Base-by-base conservation (phyloP, 495 filamentous ascomycete genomes). In the Penicillium nucicola region DNA sequence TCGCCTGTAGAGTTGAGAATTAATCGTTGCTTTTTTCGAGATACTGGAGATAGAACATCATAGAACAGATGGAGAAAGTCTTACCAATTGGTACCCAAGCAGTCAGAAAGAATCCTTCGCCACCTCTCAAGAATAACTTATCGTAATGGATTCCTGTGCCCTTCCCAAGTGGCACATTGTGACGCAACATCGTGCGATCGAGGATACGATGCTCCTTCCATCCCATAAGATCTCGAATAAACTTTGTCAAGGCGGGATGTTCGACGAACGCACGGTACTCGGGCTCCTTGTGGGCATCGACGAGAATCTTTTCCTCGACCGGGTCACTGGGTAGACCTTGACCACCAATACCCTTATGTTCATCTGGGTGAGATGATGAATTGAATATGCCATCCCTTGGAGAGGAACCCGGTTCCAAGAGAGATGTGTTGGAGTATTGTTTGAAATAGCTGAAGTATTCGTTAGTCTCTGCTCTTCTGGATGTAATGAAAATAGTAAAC, bases 131-230 rank as follows among this genome's bases (percentile, higher is more conserved):
- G 53, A 82, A 84, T 7, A 78, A 71, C 54, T 80, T 78, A 42
- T 84, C 80, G 43, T 82, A 82, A 49, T 83, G 80, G 0, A 82
- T 73, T 1, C 74, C 77, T 13, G 77, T 82, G 15, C 77, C 73
- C 36, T 71, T 61, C 9, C 71, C 74, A 14, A 72, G 66, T 2
- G 80, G 80, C 3, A 77, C 72, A 47, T 80, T 81, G 52, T 81
- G 76, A n/a, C 81, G 60, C 45, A 82, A 53, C 52, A 81, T 63
- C 2, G 74, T 67, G 10, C 72, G 57, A 40, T 66, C 55, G 15
- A 72, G 53, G 2, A 79, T 48, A 5, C 72, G 72, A 39, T 73
- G 67, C 3, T 72, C 58, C 0, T 65, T 67, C 79, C 78, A 82
- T 19, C 67, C 65, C 22, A 68, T 77, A 12, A 82, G 58, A 32